Base-by-base conservation (phyloP, 192 early-diverging fungal genomes). In the Umbelopsis sp. region DNA sequence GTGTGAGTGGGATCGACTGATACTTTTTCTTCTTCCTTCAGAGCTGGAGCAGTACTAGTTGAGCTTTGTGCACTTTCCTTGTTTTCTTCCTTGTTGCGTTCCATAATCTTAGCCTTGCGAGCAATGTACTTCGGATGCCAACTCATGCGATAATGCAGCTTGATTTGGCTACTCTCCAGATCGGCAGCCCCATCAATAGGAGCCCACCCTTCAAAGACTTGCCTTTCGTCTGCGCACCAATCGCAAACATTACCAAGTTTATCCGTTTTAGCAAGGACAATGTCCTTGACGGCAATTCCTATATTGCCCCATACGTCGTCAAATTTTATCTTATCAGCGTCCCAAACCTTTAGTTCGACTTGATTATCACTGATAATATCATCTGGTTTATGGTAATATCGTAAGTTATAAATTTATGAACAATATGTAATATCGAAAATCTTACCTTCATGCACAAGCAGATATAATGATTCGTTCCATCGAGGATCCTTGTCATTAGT, bases 111-210 rank as follows among this genome's bases (percentile, higher is more conserved):
- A 24, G 56, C 34, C n/a, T 66, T 71, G 12, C 45, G 32, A 26
- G 70, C 44, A 16, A 65, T 44, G 25, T 76, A 76, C 53, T 76
- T 76, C 0, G 75, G 75, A 71, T 76, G 75, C 34, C 71, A 76
- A 3, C 62, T 71, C 45, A 76, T 22, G 20, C 52, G 71, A 20
- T 67, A 59, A 65, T 76, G 69, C 20, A 76, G 31, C 43, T 71
- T 71, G 36, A 71, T 68, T 25, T 76, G 66, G n/a, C 51, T 71
- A 29, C 32, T 66, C 17, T 62, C 66, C 36, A 16, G 49, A 34
- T 62, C 56, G 16, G 71, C 71, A 8, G 56, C 56, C 5, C 70
- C 70, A 34, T 76, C 75, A 68, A 76, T 76, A 7, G 75, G 70
- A 1, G 50, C 44, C 75, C 75, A 76, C 2, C 75, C 75, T n/a